A percentile compares a stretch with the other conserved stretches of the same genome.
These are phyloP conservation scores for Solanum hybrid DNA, from an alignment of 305 asterid genomes.

Conservation along the genomic window DNA sequence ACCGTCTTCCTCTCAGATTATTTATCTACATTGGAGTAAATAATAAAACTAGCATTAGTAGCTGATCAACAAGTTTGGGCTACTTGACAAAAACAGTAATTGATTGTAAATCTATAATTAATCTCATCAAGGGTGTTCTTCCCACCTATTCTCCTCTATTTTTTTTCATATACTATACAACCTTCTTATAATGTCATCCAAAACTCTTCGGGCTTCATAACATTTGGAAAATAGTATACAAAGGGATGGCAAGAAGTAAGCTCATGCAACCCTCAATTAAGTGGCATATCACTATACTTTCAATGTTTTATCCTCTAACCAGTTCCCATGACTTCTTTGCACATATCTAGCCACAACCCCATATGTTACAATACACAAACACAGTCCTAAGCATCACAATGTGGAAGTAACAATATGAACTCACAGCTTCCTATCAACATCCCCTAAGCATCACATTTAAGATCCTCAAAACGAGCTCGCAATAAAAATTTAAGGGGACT, in stretches of 20 bases:
- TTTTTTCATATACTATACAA: too few species aligned
- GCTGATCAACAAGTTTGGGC: background rate
- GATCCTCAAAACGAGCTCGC: background rate
- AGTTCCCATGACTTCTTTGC: background rate
- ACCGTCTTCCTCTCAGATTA: background rate
- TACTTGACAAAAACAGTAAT: background rate
- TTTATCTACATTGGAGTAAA: background rate
- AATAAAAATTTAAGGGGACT: background rate
- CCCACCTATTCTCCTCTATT: background rate
- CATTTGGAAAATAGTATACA: background rate
- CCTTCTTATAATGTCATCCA: background rate
- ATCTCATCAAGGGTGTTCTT: background rate
- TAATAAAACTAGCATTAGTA: background rate
- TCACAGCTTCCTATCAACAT: background rate
- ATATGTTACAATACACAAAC: too few species aligned
- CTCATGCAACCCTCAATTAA: background rate
- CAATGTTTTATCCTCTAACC: background rate
- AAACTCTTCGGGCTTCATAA: background rate
- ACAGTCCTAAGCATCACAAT: background rate
- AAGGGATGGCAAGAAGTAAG: background rate
- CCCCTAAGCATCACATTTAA: background rate
- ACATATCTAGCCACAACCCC: background rate
- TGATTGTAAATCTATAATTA: too few species aligned
- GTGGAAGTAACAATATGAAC: background rate
- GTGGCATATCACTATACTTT: background rate